These are phyloP conservation scores for Blastobotrys mokoenaii DNA, from an alignment of 805 yeast species.

Conservation along the genomic window DNA sequence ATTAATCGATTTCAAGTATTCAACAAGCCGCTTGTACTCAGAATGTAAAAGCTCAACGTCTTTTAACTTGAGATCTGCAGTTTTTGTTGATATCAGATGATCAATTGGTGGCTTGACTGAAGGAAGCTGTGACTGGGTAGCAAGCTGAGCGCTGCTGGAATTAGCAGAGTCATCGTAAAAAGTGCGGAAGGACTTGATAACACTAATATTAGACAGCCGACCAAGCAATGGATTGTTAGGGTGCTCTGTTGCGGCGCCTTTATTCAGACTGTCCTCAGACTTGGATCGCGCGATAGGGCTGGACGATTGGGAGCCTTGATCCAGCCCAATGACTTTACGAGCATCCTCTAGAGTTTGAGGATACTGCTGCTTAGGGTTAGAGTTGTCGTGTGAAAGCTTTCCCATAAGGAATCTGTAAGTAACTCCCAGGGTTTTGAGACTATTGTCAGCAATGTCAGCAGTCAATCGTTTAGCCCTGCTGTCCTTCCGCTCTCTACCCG, in stretches of 20 bases:
- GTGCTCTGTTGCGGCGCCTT: not conserved
- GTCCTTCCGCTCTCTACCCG: not conserved
- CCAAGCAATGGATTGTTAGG: conserved; percentile 1
- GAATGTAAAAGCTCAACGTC: conserved; percentile 29
- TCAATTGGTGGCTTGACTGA: conserved; percentile 14
- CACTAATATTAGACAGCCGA: not conserved
- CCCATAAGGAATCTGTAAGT: conserved; percentile 27
- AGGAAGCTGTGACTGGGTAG: conserved; percentile 3
- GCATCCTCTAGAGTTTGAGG: conserved; percentile 22
- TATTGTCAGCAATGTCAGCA: conserved; percentile 25
- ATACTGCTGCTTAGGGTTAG: conserved; percentile 9
- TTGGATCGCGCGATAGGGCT: conserved; percentile 2
- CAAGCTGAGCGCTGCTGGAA: conserved; percentile 4
- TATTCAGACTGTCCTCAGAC: conserved; percentile 6
- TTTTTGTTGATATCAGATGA: conserved; percentile 17
- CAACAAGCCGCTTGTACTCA: conserved; percentile 32
- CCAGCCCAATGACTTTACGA: conserved; percentile 18
- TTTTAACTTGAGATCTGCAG: conserved; percentile 26
- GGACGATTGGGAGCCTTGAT: conserved; percentile 2
- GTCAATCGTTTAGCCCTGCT: not conserved
- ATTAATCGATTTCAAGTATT: conserved; percentile 20
- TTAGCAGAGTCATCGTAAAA: conserved; percentile 4
- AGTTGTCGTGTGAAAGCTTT: conserved; percentile 15
- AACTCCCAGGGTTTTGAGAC: conserved; percentile 26
- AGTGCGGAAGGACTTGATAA: not conserved